phyloP scores from a whole-genome alignment of 169 alveolate genomes.

The Cystoisospora suis region DNA sequence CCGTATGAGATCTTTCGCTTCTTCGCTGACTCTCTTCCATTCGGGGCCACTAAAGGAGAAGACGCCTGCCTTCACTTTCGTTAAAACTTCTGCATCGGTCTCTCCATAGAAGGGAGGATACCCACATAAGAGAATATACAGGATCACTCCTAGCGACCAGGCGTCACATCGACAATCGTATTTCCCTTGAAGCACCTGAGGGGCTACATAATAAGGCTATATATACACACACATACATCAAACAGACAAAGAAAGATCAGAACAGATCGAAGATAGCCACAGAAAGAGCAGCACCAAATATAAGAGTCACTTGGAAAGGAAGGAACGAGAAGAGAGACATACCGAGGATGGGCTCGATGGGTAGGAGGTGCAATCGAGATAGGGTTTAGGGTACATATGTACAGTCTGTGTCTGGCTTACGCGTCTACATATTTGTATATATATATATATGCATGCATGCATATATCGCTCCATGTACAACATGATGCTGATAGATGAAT shows the following conservation, averaged over 20 bases:
- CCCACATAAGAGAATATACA: conserved; percentile 88
- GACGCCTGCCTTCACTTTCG: conserved; percentile 87
- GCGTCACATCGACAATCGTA: conserved; percentile 87
- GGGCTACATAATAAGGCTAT: conserved; percentile 84
- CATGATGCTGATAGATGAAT: not conserved
- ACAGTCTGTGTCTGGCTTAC: too few relatives aligned
- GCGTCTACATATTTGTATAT: not conserved
- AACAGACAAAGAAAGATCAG: not conserved
- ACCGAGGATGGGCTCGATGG: too few relatives aligned
- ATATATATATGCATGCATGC: not conserved
- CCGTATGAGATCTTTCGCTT: conserved; percentile 73
- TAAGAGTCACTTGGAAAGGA: not conserved
- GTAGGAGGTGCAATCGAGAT: too few relatives aligned
- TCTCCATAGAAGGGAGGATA: conserved; percentile 91
- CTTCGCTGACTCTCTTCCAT: conserved; percentile 73
- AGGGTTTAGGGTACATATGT: too few relatives aligned
- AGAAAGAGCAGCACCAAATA: not conserved
- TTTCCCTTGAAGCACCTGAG: conserved; percentile 80
- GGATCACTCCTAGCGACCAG: conserved; percentile 84
- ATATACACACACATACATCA: not conserved
- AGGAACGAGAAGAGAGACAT: not conserved
- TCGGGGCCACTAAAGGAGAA: conserved; percentile 77
- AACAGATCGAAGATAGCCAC: not conserved
- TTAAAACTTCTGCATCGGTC: conserved; percentile 83
- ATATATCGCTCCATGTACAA: not conserved